Conservation (phyloP, 306 rosid genomes). For the Corylus heterophylla region DNA sequence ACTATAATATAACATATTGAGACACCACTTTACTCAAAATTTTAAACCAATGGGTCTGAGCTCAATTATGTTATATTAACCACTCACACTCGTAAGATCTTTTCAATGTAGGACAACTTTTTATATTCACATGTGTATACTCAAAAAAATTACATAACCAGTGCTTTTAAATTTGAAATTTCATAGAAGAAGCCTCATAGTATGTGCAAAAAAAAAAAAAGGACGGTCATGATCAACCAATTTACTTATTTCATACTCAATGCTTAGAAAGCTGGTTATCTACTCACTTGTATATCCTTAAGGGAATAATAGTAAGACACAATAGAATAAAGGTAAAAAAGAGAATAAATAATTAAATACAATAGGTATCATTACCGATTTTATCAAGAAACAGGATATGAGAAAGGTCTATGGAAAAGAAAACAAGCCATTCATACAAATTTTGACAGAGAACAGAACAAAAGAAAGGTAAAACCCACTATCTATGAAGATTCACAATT, state of each 20-base stretch:
- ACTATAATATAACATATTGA: too few species aligned
- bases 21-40: too few species aligned
- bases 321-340: not conserved
- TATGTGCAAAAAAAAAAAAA: not conserved
- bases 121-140: too few species aligned
- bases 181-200: not conserved
- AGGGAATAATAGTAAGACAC: not conserved
- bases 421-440: not conserved
- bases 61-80: too few species aligned
- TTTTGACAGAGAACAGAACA: not conserved
- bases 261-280: not conserved
- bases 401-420: not conserved
- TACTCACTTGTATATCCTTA: not conserved
- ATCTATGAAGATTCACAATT: conserved; percentile 12
- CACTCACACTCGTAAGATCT: too few species aligned
- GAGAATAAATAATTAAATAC: not conserved
- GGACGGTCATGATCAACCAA: not conserved
- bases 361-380: not conserved
- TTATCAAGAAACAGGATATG: not conserved
- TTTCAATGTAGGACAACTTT: too few species aligned
- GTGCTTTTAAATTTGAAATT: not conserved
- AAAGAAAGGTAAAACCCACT: not conserved
- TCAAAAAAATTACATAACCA: not conserved
- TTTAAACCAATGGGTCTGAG: too few species aligned
- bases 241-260: not conserved